Evolutionary conservation across 495 filamentous ascomycete species (phyloP).

Genomic region (Letharia columbiana): DNA sequence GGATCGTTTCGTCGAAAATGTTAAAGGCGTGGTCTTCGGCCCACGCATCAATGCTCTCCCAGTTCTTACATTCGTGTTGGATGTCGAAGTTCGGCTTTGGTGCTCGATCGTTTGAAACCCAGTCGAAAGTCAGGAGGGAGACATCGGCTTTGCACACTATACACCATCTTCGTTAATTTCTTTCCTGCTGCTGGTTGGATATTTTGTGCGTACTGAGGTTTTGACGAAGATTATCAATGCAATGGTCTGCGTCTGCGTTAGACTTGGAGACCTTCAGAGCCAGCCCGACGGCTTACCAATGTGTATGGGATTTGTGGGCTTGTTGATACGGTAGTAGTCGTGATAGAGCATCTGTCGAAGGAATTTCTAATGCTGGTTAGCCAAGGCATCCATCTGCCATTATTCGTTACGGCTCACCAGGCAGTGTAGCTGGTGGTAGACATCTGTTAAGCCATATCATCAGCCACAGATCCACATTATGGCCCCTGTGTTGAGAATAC

Average conservation of each 20-base stretch:
- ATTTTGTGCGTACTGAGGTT: not conserved
- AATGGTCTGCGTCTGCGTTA: not conserved
- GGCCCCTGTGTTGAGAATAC: too few species aligned
- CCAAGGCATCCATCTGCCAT: too few species aligned
- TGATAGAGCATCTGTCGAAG: too few species aligned
- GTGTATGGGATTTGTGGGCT: too few species aligned
- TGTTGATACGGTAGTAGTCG: too few species aligned
- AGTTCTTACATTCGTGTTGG: constrained; percentile 19
- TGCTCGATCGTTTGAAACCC: constrained; percentile 10
- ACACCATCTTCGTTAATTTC: constrained; percentile 25
- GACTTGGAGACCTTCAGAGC: too few species aligned
- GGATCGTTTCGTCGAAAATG: constrained; percentile 5
- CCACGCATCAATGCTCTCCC: constrained; percentile 20
- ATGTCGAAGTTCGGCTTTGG: constrained; percentile 17
- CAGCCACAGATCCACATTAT: too few species aligned
- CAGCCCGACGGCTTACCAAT: too few species aligned
- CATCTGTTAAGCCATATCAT: too few species aligned
- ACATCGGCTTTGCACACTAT: constrained; percentile 32
- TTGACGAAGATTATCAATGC: not conserved
- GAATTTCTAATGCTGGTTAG: too few species aligned
- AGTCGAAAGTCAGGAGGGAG: constrained; percentile 20
- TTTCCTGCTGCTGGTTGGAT: constrained; percentile 29
- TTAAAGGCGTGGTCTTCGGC: constrained; percentile 15
- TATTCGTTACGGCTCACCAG: too few species aligned
- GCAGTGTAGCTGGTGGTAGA: too few species aligned